A percentile compares a stretch with the other conserved stretches of the same genome.
Conservation (phyloP, 108 stramenopile species). For the Skeletonema marinoi region DNA sequence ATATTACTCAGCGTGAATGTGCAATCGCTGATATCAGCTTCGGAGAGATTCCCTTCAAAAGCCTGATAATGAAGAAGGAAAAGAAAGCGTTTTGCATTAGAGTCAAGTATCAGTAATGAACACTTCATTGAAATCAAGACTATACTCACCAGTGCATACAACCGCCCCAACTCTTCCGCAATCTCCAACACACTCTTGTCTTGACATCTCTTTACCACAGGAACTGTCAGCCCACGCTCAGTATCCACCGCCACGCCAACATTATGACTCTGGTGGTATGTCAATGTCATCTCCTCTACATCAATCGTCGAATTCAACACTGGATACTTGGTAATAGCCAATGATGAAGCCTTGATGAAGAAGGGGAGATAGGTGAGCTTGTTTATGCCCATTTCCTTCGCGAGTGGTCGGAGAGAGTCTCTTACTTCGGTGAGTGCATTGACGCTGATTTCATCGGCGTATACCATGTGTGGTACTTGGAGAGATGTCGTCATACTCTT, state of each 20-base stretch:
- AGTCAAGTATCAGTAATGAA: neutral
- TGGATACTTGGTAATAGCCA: conserved; percentile 89
- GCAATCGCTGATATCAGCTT: conserved; percentile 75
- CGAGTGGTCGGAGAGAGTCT: conserved; percentile 58
- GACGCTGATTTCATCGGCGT: conserved; percentile 92
- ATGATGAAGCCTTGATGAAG: conserved; percentile 88
- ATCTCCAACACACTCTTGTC: conserved; percentile 81
- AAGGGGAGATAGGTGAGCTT: conserved; percentile 89
- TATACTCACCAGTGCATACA: conserved; percentile 61
- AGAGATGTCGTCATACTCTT: conserved; percentile 92
- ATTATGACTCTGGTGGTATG: conserved; percentile 84
- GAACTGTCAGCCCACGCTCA: conserved; percentile 91
- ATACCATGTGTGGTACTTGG: conserved; percentile 95
- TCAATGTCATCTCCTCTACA: conserved; percentile 63
- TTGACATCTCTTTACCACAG: conserved; percentile 83
- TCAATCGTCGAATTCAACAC: conserved; percentile 86
- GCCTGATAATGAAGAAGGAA: conserved; percentile 18
- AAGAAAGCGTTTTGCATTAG: neutral
- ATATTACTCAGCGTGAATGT: conserved; percentile 97
- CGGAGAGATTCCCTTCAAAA: conserved; percentile 59
- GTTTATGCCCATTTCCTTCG: conserved; percentile 43
- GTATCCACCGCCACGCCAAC: conserved; percentile 99
- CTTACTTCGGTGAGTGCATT: conserved; percentile 63
- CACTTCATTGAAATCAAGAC: neutral
- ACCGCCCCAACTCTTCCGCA: conserved; percentile 77